These are phyloP conservation scores for Sanghuangporus sanghuang DNA, from an alignment of 1,284 basidiomycete genomes.

Conservation along the genomic window DNA sequence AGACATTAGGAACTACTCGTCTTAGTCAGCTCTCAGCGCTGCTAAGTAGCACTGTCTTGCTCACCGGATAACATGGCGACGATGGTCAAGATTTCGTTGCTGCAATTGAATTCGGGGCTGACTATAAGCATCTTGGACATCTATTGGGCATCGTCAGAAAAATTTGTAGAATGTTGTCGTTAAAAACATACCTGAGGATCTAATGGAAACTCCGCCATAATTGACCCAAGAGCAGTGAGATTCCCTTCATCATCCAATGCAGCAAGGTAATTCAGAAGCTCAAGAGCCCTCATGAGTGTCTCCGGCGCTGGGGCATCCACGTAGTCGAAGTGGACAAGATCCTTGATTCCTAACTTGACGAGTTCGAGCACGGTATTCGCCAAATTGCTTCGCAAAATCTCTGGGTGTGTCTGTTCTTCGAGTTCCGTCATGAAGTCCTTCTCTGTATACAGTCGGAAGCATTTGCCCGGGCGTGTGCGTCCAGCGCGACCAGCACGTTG, in stretches of 20 bases:
- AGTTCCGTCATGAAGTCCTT: slow-evolving; percentile 95
- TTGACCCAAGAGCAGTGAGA: slow-evolving; percentile 79
- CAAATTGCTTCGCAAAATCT: slow-evolving; percentile 89
- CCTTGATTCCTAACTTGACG: slow-evolving; percentile 91
- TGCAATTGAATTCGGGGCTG: slow-evolving; percentile 94
- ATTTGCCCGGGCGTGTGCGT: slow-evolving; percentile 93
- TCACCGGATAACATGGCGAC: slow-evolving; percentile 92
- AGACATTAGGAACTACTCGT: slow-evolving; percentile 81
- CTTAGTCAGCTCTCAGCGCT: not conserved
- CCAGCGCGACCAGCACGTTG: slow-evolving; percentile 97
- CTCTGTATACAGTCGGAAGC: slow-evolving; percentile 96
- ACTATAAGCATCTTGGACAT: slow-evolving; percentile 93
- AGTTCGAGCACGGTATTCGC: slow-evolving; percentile 94
- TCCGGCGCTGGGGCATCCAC: slow-evolving; percentile 97
- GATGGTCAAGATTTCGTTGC: slow-evolving; percentile 93
- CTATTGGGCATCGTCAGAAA: slow-evolving; percentile 29
- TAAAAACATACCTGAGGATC: slow-evolving; percentile 78
- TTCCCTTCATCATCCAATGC: slow-evolving; percentile 95
- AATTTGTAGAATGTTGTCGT: not conserved
- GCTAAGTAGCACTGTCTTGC: not conserved
- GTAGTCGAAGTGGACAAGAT: slow-evolving; percentile 91
- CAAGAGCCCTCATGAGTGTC: slow-evolving; percentile 96
- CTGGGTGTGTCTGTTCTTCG: slow-evolving; percentile 95
- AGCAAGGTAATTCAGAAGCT: slow-evolving; percentile 88
- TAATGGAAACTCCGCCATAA: slow-evolving; percentile 98